Percentiles rank a stretch among this genome's conserved stretches.
phyloP scores from a whole-genome alignment of 2,329 filamentous ascomycete species.

The Claviceps spartinae region DNA sequence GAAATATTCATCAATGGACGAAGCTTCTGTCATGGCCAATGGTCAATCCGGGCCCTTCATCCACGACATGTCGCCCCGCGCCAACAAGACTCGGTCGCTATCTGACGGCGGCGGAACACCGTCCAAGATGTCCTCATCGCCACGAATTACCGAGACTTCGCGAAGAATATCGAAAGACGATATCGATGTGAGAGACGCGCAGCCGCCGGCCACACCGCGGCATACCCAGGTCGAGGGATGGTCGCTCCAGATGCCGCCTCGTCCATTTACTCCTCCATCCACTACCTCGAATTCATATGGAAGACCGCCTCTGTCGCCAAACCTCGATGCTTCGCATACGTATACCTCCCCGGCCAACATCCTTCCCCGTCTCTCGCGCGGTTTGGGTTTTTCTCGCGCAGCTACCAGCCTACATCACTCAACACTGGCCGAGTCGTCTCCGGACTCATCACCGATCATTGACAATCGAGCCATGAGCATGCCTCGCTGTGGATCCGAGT shows the following conservation, averaged over 20 bases:
- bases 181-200: constrained; percentile 34
- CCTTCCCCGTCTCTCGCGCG: constrained; percentile 75
- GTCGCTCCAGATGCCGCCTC: constrained; percentile 22
- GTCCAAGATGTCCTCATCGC: constrained; percentile 43
- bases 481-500: constrained; percentile 38
- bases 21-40: constrained; percentile 22
- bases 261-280: constrained; percentile 23
- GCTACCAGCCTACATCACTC: constrained; percentile 94
- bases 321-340: constrained; percentile 70
- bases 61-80: constrained; percentile 24
- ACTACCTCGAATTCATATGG: constrained; percentile 22
- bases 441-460: constrained; percentile 80
- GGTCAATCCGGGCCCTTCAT: constrained; percentile 5
- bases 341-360: constrained; percentile 83
- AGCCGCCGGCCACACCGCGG: constrained; percentile 55
- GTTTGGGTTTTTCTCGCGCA: constrained; percentile 83
- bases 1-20: constrained; percentile 12
- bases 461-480: constrained; percentile 53
- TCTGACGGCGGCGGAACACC: constrained; percentile 49
- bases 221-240: constrained; percentile 54
- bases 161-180: constrained; percentile 53
- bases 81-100: constrained; percentile 43
- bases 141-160: constrained; percentile 40
- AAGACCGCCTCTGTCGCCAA: constrained; percentile 65
- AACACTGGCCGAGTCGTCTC: constrained; percentile 78